phyloP scores from a whole-genome alignment of 371 early-diverging fungal genomes.

The Apophysomyces elegans region DNA sequence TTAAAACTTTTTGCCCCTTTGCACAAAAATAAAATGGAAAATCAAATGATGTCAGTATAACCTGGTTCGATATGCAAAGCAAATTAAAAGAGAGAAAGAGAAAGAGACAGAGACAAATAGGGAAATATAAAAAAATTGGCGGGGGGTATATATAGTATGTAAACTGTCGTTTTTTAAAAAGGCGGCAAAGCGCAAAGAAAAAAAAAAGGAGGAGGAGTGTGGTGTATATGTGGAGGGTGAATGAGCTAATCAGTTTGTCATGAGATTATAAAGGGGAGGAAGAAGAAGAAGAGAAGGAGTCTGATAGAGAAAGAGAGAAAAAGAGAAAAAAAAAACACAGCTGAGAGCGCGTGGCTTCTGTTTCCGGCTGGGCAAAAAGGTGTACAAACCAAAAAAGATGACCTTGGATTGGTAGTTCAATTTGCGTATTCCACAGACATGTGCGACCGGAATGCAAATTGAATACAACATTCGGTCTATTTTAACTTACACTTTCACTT shows the following conservation, averaged over 20 bases:
- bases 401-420: constrained; percentile 10
- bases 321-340: constrained; percentile 19
- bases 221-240: not conserved
- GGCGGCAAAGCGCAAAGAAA: constrained; percentile 3
- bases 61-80: not conserved
- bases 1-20: too few relatives aligned
- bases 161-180: not conserved
- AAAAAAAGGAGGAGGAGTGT: not conserved
- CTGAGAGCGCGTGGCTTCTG: constrained; percentile 12
- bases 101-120: constrained; percentile 1
- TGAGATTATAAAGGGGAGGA: not conserved
- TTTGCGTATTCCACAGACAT: constrained; percentile 6
- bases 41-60: too few relatives aligned
- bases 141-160: constrained; percentile 1
- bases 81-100: constrained; percentile 1
- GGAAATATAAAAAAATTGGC: constrained; percentile 7
- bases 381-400: constrained; percentile 11
- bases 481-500: not conserved
- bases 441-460: constrained; percentile 8
- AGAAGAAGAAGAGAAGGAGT: not conserved
- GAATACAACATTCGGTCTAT: not conserved
- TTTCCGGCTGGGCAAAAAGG: constrained; percentile 5
- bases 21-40: too few relatives aligned
- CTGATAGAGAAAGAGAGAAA: not conserved
- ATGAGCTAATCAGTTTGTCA: constrained; percentile 12